Percentiles rank a stretch among this genome's conserved stretches.
phyloP scores from a whole-genome alignment of 169 alveolate species.

The Plasmodium sp. region DNA sequence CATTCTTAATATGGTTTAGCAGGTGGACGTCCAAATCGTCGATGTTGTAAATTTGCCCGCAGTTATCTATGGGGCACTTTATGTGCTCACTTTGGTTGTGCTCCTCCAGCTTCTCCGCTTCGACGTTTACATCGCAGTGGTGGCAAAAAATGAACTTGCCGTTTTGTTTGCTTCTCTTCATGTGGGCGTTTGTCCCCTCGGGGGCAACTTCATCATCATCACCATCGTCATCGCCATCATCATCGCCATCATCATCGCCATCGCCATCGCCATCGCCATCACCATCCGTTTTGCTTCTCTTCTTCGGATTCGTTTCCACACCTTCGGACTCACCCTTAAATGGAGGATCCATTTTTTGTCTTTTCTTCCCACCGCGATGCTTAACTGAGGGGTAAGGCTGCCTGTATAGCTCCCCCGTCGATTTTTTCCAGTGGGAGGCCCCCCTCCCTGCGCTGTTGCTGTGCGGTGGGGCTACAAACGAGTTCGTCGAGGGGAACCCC shows the following conservation, averaged over 20 bases:
- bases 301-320: neutral
- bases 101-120: constrained; percentile 8
- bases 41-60: constrained; percentile 31
- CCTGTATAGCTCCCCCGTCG: too few relatives aligned
- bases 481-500: neutral
- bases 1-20: constrained; percentile 71
- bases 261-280: neutral
- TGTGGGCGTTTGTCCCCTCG: neutral
- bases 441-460: neutral
- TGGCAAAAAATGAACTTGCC: constrained; percentile 17
- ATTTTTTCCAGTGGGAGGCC: neutral
- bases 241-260: neutral
- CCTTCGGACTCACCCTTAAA: neutral
- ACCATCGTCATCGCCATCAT: neutral
- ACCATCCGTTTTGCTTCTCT: neutral
- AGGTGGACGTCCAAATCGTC: constrained; percentile 49
- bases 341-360: neutral
- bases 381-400: neutral
- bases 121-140: constrained; percentile 20
- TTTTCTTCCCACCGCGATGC: neutral
- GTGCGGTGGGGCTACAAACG: neutral
- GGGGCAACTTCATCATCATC: neutral
- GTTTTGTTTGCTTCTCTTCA: neutral
- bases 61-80: constrained; percentile 62
- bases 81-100: constrained; percentile 48